Evolutionary conservation across 2,329 filamentous ascomycete genomes (phyloP), one percentile per base, ranked within the genome.

Genomic region (Fusarium sublunatum): DNA sequence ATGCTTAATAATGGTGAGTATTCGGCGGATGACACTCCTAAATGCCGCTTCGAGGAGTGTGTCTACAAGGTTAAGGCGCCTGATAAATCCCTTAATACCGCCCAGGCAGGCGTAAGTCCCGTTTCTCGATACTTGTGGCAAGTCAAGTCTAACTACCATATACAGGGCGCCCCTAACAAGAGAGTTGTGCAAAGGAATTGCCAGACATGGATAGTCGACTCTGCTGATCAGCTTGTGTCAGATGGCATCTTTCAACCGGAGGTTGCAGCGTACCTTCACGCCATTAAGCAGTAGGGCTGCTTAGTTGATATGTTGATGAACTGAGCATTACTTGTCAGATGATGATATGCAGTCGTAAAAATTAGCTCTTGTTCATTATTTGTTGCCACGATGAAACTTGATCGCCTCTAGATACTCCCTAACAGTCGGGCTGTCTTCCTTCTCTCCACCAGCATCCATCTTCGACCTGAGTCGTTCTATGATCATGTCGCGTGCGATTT

Each of bases 401-500:
- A 66, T 50, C 0, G 48, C 51, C 3, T 67, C 64, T 2, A 70
- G 26, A n/a, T 64, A 67, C 7, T 71, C 68, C 5, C 65, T 70
- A 3, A 70, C 53, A 0, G 64, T 56, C 3, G 66, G 48, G 2
- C 64, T 69, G 4, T 69, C 66, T 11, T 67, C 67, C 0, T 31
- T 66, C 31, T 70, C 68, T 0, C 54, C 58, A 1, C 66, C 58
- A 2, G 31, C 34, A 12, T 70, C 64, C 34, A 64, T 55, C 5
- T 65, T 71, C 0, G 68, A 71, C n/a, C 58, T 49, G 7, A 67
- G 52, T 2, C 63, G 48, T 0, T 62, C 58, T 2, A 70, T 42
- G 0, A 71, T 49, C n/a, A 71, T 41, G 6, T 71, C 69, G 4
- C 69, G 53, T 5, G 68, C 68, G 49, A 71, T 70, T 19, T 70